Percentiles rank a stretch among this genome's conserved stretches.
These are phyloP conservation scores for Grifola frondosa DNA, from an alignment of 1,284 basidiomycete genomes.

Conservation along the genomic window DNA sequence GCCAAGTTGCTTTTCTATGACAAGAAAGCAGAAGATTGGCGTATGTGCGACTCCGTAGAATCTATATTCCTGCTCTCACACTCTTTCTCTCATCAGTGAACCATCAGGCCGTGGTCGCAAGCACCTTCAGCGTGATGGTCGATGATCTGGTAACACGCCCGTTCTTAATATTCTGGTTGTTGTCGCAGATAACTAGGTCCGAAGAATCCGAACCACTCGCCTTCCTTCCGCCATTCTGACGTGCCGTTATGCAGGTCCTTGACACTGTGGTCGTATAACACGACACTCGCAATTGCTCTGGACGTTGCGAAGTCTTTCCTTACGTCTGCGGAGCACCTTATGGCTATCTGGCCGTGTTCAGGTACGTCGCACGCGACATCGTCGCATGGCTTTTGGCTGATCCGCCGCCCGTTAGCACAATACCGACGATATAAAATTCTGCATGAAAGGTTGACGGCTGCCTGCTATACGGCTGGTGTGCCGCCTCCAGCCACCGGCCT, in stretches of 20 bases:
- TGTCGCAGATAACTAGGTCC: slow-evolving; percentile 68
- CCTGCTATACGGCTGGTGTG: too few relatives aligned
- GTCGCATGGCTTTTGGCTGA: too few relatives aligned
- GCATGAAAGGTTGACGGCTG: too few relatives aligned
- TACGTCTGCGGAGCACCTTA: slow-evolving; percentile 63
- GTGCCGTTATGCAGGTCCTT: slow-evolving; percentile 46
- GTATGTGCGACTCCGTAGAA: slow-evolving; percentile 43
- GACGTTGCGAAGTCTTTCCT: slow-evolving; percentile 64
- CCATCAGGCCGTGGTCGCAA: slow-evolving; percentile 8
- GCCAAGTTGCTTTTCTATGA: slow-evolving; percentile 54
- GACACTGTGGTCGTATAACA: slow-evolving; percentile 61
- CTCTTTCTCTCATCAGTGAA: slow-evolving; percentile 6
- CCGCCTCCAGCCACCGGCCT: neutral
- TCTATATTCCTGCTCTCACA: neutral
- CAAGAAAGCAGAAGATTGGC: slow-evolving; percentile 68
- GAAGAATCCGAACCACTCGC: slow-evolving; percentile 6
- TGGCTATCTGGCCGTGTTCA: slow-evolving; percentile 64
- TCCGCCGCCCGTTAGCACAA: too few relatives aligned
- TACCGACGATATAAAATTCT: too few relatives aligned
- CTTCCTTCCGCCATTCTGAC: neutral
- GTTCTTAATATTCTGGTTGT: slow-evolving; percentile 75
- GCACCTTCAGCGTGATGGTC: slow-evolving; percentile 8
- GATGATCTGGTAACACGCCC: slow-evolving; percentile 37
- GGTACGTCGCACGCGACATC: too few relatives aligned
- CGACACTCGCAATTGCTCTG: slow-evolving; percentile 57